A percentile compares a stretch with the other conserved stretches of the same genome.
Evolutionary conservation across 2,329 filamentous ascomycete species (phyloP).

Genomic region (Calycina marina): DNA sequence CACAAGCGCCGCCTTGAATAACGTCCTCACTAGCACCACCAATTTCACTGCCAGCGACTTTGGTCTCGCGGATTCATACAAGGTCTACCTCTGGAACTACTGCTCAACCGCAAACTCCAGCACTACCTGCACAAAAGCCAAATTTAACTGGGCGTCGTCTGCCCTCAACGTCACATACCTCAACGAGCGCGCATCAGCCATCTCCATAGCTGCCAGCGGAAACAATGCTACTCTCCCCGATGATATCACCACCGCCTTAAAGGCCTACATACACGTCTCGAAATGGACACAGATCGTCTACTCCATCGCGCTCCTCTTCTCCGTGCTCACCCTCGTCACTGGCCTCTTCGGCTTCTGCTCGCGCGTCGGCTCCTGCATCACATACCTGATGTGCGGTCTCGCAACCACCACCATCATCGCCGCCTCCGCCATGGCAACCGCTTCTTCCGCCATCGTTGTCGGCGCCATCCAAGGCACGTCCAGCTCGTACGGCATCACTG

Average conservation of each 20-base stretch:
- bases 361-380: constrained; percentile 66
- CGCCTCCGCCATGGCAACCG: constrained; percentile 60
- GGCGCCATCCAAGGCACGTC: constrained; percentile 52
- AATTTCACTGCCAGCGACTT: constrained; percentile 45
- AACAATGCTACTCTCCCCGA: constrained; percentile 51
- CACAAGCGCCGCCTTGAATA: constrained; percentile 18
- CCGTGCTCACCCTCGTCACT: constrained; percentile 57
- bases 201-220: constrained; percentile 30
- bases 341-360: constrained; percentile 76
- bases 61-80: constrained; percentile 56
- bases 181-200: constrained; percentile 22
- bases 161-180: constrained; percentile 53
- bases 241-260: constrained; percentile 50
- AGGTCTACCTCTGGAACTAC: constrained; percentile 76
- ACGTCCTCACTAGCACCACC: constrained; percentile 18
- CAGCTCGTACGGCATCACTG: constrained; percentile 56
- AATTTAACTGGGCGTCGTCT: constrained; percentile 65
- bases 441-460: constrained; percentile 55
- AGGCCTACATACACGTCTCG: constrained; percentile 57
- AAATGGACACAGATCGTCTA: constrained; percentile 79
- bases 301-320: constrained; percentile 55
- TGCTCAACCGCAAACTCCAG: constrained; percentile 43
- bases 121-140: constrained; percentile 52
- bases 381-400: constrained; percentile 59
- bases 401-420: constrained; percentile 39